phyloP scores from a whole-genome alignment of 148 eudicot species.

The Nepenthes mirabilis region DNA sequence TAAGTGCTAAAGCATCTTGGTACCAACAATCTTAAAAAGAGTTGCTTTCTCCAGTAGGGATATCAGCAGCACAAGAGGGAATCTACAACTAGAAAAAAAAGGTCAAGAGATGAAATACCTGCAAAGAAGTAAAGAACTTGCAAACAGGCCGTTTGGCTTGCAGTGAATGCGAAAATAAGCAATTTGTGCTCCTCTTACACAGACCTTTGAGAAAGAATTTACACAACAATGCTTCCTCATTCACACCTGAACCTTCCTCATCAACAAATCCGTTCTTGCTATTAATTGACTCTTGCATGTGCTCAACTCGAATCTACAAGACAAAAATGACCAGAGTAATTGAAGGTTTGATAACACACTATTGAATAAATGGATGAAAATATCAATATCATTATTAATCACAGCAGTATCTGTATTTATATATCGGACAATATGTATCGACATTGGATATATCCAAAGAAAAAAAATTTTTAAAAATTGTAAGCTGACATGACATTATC shows the following conservation, averaged over 20 bases:
- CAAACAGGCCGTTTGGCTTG: constrained; percentile 55
- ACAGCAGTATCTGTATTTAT: not conserved
- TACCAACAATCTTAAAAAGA: not conserved
- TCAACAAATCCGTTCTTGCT: constrained; percentile 10
- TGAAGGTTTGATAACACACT: not conserved
- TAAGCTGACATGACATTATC: no score
- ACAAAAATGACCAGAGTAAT: constrained; percentile 5
- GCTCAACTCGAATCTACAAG: constrained; percentile 47
- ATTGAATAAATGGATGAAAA: not conserved
- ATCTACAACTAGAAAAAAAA: constrained; percentile 3
- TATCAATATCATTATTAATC: no score
- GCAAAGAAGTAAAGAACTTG: constrained; percentile 62
- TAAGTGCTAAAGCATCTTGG: no score
- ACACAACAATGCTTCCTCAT: constrained; percentile 43
- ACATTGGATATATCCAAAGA: no score
- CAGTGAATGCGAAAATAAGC: constrained; percentile 62
- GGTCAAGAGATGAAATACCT: constrained; percentile 29
- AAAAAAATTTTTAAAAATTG: no score
- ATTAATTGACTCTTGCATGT: constrained; percentile 21
- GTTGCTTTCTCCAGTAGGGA: not conserved
- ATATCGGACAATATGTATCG: no score
- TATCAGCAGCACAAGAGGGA: not conserved
- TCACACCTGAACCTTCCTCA: constrained; percentile 10
- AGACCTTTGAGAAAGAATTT: constrained; percentile 52
- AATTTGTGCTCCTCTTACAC: constrained; percentile 69